A percentile compares a stretch with the other conserved stretches of the same genome.
Conservation (phyloP, 2,329 filamentous ascomycete genomes). For the Ophiocordyceps unilateralis region DNA sequence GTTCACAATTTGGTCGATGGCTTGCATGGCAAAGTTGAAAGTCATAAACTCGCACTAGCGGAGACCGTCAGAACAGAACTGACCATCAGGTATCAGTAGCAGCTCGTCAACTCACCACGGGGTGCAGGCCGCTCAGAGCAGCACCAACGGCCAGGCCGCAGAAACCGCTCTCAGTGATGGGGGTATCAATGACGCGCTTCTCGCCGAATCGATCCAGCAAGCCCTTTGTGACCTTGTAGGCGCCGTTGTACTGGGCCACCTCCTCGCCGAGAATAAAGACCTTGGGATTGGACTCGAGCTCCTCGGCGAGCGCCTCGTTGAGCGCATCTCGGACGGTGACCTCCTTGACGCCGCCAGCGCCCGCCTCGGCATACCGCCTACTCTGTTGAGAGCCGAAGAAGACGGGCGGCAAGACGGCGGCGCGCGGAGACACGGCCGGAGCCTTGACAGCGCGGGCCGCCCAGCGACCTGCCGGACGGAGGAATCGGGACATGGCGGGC, state of each 20-base stretch:
- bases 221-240: constrained; percentile 99
- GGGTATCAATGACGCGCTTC: constrained; percentile 92
- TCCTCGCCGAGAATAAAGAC: constrained; percentile 95
- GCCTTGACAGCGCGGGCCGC: constrained; percentile 21
- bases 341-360: constrained; percentile 59
- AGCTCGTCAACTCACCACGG: constrained; percentile 51
- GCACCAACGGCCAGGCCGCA: constrained; percentile 84
- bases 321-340: constrained; percentile 94
- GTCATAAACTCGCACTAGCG: constrained; percentile 97
- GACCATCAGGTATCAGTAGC: not conserved
- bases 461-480: constrained; percentile 32
- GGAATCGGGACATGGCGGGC: constrained; percentile 29
- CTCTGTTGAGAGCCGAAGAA: constrained; percentile 26
- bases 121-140: constrained; percentile 84
- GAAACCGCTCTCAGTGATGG: constrained; percentile 97
- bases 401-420: constrained; percentile 12
- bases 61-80: constrained; percentile 1
- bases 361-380: constrained; percentile 37
- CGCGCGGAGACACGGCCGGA: constrained; percentile 17
- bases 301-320: constrained; percentile 95
- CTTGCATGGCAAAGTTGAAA: constrained; percentile 99
- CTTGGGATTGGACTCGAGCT: constrained; percentile 86
- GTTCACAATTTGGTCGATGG: constrained; percentile 99
- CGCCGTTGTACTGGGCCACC: constrained; percentile 98
- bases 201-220: constrained; percentile 93